These are phyloP conservation scores for Alternaria angustiovoidea DNA, from an alignment of 2,329 filamentous ascomycete species.

Conservation along the genomic window DNA sequence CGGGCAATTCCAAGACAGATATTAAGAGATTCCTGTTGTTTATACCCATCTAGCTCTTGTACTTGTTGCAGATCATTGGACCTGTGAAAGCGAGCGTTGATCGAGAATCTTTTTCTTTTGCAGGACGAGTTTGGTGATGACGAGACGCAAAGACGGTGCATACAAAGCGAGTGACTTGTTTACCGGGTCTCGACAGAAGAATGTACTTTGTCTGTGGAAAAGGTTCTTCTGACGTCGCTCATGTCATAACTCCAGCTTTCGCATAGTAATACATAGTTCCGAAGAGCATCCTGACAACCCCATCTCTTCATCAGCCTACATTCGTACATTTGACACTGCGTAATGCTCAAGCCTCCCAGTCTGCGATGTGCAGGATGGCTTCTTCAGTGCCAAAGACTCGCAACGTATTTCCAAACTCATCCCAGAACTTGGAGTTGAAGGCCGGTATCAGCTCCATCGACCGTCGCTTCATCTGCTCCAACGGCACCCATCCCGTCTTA, in stretches of 20 bases:
- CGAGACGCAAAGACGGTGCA: too few species aligned
- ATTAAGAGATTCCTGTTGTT: too few species aligned
- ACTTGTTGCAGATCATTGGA: too few species aligned
- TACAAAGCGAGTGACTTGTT: too few species aligned
- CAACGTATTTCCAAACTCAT: conserved; percentile 65
- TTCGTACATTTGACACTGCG: neutral
- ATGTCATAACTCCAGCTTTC: neutral
- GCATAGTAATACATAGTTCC: neutral
- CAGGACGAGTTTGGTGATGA: too few species aligned
- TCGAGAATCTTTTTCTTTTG: too few species aligned
- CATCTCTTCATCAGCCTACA: neutral
- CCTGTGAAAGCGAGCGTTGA: too few species aligned
- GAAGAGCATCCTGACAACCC: neutral
- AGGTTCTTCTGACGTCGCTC: too few species aligned
- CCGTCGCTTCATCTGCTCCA: conserved; percentile 27
- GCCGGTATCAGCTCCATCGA: conserved; percentile 60
- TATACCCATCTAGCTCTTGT: too few species aligned
- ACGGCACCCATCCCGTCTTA: conserved; percentile 29
- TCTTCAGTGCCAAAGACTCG: conserved; percentile 68
- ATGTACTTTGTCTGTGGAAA: too few species aligned
- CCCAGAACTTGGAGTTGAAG: conserved; percentile 64
- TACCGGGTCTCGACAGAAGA: too few species aligned
- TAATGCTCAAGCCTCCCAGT: conserved; percentile 22
- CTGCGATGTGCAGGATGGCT: conserved; percentile 40
- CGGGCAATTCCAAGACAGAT: too few species aligned